Evolutionary conservation across 2,329 filamentous ascomycete species (phyloP).

Genomic region (Fusarium hainanense): DNA sequence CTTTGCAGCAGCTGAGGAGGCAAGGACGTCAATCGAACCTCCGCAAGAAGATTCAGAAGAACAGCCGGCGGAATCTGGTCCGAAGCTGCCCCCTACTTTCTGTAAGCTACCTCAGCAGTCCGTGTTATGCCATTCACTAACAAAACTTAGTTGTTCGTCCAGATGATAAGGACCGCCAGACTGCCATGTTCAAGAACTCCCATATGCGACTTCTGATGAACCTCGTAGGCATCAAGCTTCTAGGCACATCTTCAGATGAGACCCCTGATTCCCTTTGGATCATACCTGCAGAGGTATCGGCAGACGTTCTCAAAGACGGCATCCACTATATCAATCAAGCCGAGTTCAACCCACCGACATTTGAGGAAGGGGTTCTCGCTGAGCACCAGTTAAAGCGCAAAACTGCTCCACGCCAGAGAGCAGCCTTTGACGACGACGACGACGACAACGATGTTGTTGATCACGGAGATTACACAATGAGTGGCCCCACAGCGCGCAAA

Average conservation of each 20-base stretch:
- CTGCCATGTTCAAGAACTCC: constrained; percentile 88
- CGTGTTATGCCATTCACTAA: constrained; percentile 44
- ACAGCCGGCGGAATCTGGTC: constrained; percentile 40
- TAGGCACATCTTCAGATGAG: constrained; percentile 68
- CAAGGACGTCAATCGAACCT: constrained; percentile 58
- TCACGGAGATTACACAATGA: constrained; percentile 74
- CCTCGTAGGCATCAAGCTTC: constrained; percentile 75
- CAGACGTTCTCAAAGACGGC: constrained; percentile 73
- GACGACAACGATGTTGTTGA: constrained; percentile 63
- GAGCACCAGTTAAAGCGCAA: constrained; percentile 84
- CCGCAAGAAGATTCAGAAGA: constrained; percentile 50
- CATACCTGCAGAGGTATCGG: constrained; percentile 73
- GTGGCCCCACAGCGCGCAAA: constrained; percentile 70
- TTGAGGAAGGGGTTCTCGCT: constrained; percentile 79
- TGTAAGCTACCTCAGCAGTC: constrained; percentile 43
- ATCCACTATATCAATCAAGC: constrained; percentile 80
- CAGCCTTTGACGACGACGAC: constrained; percentile 70
- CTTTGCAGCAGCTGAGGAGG: constrained; percentile 79
- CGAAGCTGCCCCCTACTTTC: constrained; percentile 49
- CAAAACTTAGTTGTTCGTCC: constrained; percentile 65
- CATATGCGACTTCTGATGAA: constrained; percentile 87
- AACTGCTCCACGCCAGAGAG: constrained; percentile 63
- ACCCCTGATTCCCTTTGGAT: constrained; percentile 82
- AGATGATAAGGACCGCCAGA: constrained; percentile 72
- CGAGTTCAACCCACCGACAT: constrained; percentile 80